Evolutionary conservation across 2,329 filamentous ascomycete genomes (phyloP).

Genomic region (Bipolaris cookei): DNA sequence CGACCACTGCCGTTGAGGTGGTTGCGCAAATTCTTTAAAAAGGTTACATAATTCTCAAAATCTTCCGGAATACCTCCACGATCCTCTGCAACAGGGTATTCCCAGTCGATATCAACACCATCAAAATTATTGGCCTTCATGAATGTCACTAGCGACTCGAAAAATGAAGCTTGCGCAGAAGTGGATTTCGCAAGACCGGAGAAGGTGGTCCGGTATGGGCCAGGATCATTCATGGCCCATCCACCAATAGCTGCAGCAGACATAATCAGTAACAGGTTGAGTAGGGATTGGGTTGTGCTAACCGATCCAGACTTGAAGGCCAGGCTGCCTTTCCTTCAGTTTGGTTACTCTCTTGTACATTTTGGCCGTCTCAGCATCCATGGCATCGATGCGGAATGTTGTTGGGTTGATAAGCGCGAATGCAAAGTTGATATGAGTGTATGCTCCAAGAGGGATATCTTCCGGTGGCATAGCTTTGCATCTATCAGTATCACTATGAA

Average conservation of each 20-base stretch:
- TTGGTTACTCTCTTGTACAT: constrained; percentile 1
- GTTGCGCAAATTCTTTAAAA: background rate
- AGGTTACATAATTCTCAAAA: constrained; percentile 19
- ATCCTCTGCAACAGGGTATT: constrained; percentile 34
- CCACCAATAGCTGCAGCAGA: constrained; percentile 43
- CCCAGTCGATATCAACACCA: constrained; percentile 55
- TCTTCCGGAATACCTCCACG: constrained; percentile 47
- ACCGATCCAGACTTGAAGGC: constrained; percentile 44
- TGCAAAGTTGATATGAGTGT: constrained; percentile 19
- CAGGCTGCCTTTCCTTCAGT: constrained; percentile 40
- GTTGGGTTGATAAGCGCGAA: constrained; percentile 17
- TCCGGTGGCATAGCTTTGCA: background rate
- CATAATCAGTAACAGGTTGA: no score
- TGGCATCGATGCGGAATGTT: constrained; percentile 10
- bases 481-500: no score
- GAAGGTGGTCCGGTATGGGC: constrained; percentile 34
- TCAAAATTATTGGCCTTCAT: constrained; percentile 53
- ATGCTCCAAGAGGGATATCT: constrained; percentile 5
- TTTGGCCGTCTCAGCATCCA: background rate
- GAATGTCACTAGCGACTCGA: constrained; percentile 47
- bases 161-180: constrained; percentile 37
- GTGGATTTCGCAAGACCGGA: constrained; percentile 19
- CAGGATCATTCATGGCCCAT: constrained; percentile 51
- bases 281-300: no score
- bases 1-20: background rate